Percentiles rank a stretch among this genome's conserved stretches.
Evolutionary conservation across 495 filamentous ascomycete species (phyloP).

Genomic region (Aspergillus taichungensis): DNA sequence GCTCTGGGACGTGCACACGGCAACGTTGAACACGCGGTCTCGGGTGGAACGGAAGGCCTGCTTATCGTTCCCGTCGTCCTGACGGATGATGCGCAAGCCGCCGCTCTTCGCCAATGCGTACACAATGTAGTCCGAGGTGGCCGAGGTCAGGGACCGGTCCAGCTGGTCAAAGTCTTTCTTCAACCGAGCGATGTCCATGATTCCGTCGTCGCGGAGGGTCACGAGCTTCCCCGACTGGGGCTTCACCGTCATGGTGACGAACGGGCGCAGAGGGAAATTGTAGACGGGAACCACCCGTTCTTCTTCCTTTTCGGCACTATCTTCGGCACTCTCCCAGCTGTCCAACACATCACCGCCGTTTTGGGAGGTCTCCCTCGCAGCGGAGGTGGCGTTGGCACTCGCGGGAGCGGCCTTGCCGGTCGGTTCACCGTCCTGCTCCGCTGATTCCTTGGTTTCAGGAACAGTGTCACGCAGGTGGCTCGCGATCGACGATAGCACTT

Average conservation of each 20-base stretch:
- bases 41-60: constrained; percentile 79
- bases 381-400: constrained; percentile 44
- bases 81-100: constrained; percentile 83
- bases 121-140: constrained; percentile 83
- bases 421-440: constrained; percentile 46
- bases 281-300: constrained; percentile 65
- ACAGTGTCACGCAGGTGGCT: constrained; percentile 28
- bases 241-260: constrained; percentile 64
- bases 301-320: constrained; percentile 58
- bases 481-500: constrained; percentile 25
- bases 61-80: constrained; percentile 83
- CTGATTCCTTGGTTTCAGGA: constrained; percentile 31
- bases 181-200: constrained; percentile 82
- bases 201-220: constrained; percentile 57
- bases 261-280: constrained; percentile 93
- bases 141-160: constrained; percentile 83
- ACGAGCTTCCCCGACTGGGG: constrained; percentile 30
- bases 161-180: constrained; percentile 98
- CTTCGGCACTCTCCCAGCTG: constrained; percentile 80
- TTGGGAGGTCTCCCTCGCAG: constrained; percentile 49
- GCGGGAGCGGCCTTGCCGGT: constrained; percentile 44
- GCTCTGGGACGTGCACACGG: constrained; percentile 56
- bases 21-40: constrained; percentile 91
- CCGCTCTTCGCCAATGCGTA: constrained; percentile 89
- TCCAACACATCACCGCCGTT: constrained; percentile 49